These are phyloP conservation scores for Carallia pectinifolia DNA, from an alignment of 345 rosid species.

Conservation along the genomic window DNA sequence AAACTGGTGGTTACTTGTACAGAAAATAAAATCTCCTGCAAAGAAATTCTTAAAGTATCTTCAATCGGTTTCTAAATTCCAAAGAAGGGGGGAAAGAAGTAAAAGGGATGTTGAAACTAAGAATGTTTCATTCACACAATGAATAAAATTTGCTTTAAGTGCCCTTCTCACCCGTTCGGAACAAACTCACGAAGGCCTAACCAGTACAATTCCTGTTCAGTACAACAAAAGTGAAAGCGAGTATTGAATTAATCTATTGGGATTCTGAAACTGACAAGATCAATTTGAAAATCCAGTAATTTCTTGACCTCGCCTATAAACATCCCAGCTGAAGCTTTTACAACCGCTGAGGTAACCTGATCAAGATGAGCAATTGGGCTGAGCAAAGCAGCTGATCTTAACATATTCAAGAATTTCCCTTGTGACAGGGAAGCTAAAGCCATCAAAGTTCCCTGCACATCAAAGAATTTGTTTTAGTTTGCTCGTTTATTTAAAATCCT, in stretches of 20 bases:
- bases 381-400: conserved; percentile 43
- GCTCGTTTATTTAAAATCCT: neutral
- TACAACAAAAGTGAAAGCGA: neutral
- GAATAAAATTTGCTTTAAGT: neutral
- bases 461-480: neutral
- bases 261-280: neutral
- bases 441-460: conserved; percentile 40
- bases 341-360: conserved; percentile 24
- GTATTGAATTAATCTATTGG: neutral
- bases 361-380: conserved; percentile 43
- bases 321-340: conserved; percentile 28
- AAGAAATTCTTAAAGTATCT: too few relatives aligned
- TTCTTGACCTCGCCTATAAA: conserved; percentile 33
- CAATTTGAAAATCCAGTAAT: neutral
- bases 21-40: too few relatives aligned
- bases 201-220: conserved; percentile 39
- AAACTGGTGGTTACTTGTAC: too few relatives aligned
- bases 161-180: conserved; percentile 36
- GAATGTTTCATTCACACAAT: neutral
- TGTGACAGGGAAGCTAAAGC: conserved; percentile 44
- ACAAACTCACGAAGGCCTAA: conserved; percentile 37
- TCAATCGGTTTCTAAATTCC: too few relatives aligned
- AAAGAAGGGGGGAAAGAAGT: neutral
- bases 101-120: too few relatives aligned
- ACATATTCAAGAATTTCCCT: conserved; percentile 21